Base-by-base conservation (phyloP, 1,284 basidiomycete species). In the Hortiboletus rubellus region DNA sequence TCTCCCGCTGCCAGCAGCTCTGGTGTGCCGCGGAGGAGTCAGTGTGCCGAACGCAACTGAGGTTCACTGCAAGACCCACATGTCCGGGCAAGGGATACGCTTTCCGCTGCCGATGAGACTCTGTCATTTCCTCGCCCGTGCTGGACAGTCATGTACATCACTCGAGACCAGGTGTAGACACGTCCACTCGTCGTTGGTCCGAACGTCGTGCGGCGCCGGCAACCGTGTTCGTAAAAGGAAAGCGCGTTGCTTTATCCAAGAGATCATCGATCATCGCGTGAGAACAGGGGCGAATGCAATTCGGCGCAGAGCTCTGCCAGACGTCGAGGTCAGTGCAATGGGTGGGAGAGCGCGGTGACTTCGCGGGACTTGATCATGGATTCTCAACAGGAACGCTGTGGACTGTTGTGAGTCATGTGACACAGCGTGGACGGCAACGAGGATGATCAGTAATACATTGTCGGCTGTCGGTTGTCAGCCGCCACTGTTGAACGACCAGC, bases 11-110 rank as follows among this genome's bases (percentile, higher is more conserved):
- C 18, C 18, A 18, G 7, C 14, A 12, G 46, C 33, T 40, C 34
- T 36, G 37, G 18, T 30, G 51, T 18, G 55, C 57, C 57, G 57
- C 58, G 61, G 57, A 60, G 57, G 50, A 61, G 46, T 34, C 46
- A 33, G 27, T 34, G 11, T 27, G 27, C 27, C 27, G 27, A 7
- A 27, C 27, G 33, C 33, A 14, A 12, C 27, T 27, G 27, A 27
- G 27, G 27, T 27, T 27, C 27, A 27, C 27, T 27, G 27, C 27
- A 27, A 27, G 27, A 33, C 11, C 33, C 10, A 33, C 33, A 11
- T 33, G 33, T 5, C 27, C 27, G 22, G 33, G 11, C 12, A 34
- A 34, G 27, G 27, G 27, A 27, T 27, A 27, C 27, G 27, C 27
- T 27, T 27, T 27, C 27, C 14, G 33, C 33, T 34, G 33, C 33